A percentile compares a stretch with the other conserved stretches of the same genome.
phyloP scores from a whole-genome alignment of 2,329 filamentous ascomycete species.

The Pseudofabraea citricarpa region DNA sequence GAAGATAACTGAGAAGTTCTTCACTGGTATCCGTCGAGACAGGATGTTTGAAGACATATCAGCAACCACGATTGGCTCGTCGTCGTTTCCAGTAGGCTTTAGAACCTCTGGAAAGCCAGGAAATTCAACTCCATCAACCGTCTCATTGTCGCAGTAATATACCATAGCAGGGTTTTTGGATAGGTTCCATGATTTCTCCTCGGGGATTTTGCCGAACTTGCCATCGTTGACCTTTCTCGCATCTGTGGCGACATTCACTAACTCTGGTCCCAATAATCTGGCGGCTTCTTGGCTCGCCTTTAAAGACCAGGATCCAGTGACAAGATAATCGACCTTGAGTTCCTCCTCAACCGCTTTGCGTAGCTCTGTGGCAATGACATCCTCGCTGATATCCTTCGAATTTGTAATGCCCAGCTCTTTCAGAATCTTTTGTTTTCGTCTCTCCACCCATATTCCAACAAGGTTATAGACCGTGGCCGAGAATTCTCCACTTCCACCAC shows the following conservation, averaged over 20 bases:
- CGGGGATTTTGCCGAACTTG: constrained; percentile 82
- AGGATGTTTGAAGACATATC: constrained; percentile 97
- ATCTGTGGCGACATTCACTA: constrained; percentile 78
- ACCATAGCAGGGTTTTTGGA: constrained; percentile 67
- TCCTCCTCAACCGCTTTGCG: constrained; percentile 62
- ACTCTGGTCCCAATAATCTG: constrained; percentile 69
- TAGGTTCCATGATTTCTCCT: constrained; percentile 71
- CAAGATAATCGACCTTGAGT: constrained; percentile 78
- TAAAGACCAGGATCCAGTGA: constrained; percentile 86
- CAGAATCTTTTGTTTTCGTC: constrained; percentile 55
- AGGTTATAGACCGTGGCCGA: constrained; percentile 80
- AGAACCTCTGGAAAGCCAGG: constrained; percentile 65
- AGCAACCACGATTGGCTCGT: constrained; percentile 73
- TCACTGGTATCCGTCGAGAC: constrained; percentile 69
- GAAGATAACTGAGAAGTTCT: constrained; percentile 80
- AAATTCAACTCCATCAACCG: constrained; percentile 90
- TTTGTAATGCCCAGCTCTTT: constrained; percentile 43
- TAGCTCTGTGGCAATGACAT: constrained; percentile 52
- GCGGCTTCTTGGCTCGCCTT: constrained; percentile 84
- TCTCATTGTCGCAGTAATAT: constrained; percentile 90
- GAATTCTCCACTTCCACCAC: constrained; percentile 82
- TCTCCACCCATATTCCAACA: constrained; percentile 75
- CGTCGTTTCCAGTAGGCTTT: constrained; percentile 50
- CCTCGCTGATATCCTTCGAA: constrained; percentile 45
- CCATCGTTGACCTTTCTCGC: constrained; percentile 60